Conservation (phyloP, 768 basidiomycete genomes). For the Russula brevipes region DNA sequence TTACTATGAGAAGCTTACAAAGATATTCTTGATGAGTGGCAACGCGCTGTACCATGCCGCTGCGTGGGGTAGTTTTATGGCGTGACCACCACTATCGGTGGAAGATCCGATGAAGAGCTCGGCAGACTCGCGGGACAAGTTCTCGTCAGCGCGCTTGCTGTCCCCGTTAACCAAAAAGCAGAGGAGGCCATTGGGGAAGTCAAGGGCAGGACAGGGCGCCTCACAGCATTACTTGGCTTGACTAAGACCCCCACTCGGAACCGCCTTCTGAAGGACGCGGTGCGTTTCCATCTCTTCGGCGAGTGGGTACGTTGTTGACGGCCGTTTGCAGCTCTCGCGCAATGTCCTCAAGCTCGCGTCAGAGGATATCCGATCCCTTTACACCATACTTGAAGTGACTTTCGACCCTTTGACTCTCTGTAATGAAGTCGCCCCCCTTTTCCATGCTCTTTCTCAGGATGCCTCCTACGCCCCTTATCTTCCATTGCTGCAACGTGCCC, state of each 20-base stretch:
- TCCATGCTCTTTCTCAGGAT: conserved; percentile 52
- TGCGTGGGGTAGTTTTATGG: conserved; percentile 88
- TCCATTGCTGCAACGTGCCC: conserved; percentile 83
- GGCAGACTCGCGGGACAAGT: conserved; percentile 84
- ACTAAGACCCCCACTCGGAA: conserved; percentile 78
- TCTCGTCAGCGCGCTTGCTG: conserved; percentile 86
- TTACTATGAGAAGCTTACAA: conserved; percentile 97
- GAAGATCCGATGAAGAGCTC: conserved; percentile 72
- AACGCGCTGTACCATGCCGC: conserved; percentile 96
- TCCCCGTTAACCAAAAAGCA: conserved; percentile 69
- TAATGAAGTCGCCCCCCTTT: conserved; percentile 68
- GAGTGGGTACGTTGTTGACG: neutral
- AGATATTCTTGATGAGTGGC: conserved; percentile 93
- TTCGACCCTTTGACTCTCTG: conserved; percentile 91
- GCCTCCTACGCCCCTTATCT: conserved; percentile 75
- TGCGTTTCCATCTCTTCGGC: conserved; percentile 36
- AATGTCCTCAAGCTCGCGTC: conserved; percentile 81
- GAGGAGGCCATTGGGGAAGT: conserved; percentile 45
- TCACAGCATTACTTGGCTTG: conserved; percentile 83
- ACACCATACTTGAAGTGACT: conserved; percentile 84
- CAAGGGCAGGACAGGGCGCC: conserved; percentile 66
- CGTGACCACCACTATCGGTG: conserved; percentile 64
- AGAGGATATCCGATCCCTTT: conserved; percentile 65
- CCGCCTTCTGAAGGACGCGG: conserved; percentile 83
- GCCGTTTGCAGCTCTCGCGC: conserved; percentile 57